These are phyloP conservation scores for Boletus coccyginus DNA, from an alignment of 768 basidiomycete species.

Conservation along the genomic window DNA sequence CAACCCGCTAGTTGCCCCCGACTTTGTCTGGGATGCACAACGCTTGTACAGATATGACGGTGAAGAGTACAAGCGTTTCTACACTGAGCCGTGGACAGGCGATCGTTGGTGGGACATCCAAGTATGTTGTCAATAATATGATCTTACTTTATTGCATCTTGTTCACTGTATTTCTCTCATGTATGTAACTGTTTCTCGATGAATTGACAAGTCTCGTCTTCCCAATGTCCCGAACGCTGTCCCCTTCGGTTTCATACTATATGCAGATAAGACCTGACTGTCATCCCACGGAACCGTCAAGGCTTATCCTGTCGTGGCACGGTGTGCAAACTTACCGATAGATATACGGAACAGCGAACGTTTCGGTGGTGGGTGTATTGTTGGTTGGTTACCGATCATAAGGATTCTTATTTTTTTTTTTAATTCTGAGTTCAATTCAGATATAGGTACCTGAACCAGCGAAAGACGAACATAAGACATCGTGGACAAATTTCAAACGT, in stretches of 20 bases:
- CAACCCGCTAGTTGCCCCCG: neutral
- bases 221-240: neutral
- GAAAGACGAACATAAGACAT: neutral
- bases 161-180: neutral
- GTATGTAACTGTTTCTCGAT: too few species aligned
- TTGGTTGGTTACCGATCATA: neutral
- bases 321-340: neutral
- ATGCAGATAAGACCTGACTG: neutral
- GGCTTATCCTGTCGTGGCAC: neutral
- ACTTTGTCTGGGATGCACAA: conserved; percentile 23
- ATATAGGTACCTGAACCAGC: neutral
- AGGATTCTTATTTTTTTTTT: too few species aligned
- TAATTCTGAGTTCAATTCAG: too few species aligned
- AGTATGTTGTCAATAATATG: neutral
- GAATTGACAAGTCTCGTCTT: neutral
- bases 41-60: neutral
- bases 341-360: neutral
- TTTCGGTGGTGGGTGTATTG: neutral
- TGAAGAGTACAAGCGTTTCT: neutral
- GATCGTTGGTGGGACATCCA: conserved; percentile 9
- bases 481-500: neutral
- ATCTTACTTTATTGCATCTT: neutral
- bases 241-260: neutral
- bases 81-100: conserved; percentile 10
- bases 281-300: neutral